Evolutionary conservation across 306 rosid genomes (phyloP).

Genomic region (Pueraria montana): DNA sequence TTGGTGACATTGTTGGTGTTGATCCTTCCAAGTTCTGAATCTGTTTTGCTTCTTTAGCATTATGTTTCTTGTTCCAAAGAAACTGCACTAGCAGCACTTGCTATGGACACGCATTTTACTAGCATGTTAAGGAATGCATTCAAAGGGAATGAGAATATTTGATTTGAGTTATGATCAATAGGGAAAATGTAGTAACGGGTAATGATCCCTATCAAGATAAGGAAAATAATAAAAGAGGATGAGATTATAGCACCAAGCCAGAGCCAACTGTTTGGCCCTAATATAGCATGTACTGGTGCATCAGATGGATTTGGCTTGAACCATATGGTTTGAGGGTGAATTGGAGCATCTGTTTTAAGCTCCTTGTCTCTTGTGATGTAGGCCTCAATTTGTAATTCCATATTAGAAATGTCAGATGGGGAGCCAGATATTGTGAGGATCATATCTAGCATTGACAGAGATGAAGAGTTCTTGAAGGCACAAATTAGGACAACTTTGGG

Average conservation of each 20-base stretch:
- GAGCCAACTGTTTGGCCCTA: no score
- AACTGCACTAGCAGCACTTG: no score
- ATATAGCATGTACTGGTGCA: constrained; percentile 56
- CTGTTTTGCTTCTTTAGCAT: constrained; percentile 53
- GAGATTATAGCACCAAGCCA: no score
- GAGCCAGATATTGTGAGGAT: constrained; percentile 62
- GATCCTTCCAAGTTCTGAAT: constrained; percentile 59
- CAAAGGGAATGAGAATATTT: constrained; percentile 47
- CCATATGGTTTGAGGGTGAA: constrained; percentile 44
- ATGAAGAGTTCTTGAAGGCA: constrained; percentile 61
- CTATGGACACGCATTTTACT: constrained; percentile 59
- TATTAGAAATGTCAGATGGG: no score
- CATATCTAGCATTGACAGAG: constrained; percentile 70
- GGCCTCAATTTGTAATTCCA: constrained; percentile 70
- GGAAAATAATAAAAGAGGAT: constrained; percentile 67
- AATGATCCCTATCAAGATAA: constrained; percentile 60
- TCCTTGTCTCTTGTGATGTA: constrained; percentile 71
- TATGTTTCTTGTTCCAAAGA: constrained; percentile 58
- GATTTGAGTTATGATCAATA: constrained; percentile 68
- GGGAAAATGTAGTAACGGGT: constrained; percentile 71
- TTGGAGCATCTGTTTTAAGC: constrained; percentile 29
- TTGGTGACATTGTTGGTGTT: constrained; percentile 56
- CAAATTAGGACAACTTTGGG: constrained; percentile 65
- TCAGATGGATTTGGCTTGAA: constrained; percentile 65
- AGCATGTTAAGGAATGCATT: constrained; percentile 60